phyloP scores from a whole-genome alignment of 2,329 filamentous ascomycete genomes.

The Sodiomyces alkalinus region DNA sequence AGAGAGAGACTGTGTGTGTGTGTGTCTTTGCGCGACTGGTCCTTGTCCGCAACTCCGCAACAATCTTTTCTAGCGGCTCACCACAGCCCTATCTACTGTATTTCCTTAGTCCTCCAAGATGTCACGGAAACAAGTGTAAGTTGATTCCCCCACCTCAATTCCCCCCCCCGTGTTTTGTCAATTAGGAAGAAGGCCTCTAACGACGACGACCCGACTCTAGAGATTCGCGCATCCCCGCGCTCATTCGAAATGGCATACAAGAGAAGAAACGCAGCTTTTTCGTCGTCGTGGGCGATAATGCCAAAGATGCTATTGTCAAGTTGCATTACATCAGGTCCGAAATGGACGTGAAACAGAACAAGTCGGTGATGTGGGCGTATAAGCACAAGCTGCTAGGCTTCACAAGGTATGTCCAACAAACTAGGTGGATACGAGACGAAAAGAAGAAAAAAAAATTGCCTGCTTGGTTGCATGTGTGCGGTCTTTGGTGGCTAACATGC shows the following conservation, averaged over 20 bases:
- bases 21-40: slow-evolving; percentile 3
- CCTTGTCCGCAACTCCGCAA: slow-evolving; percentile 4
- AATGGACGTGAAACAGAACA: slow-evolving; percentile 75
- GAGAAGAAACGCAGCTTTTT: slow-evolving; percentile 99
- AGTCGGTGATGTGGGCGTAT: slow-evolving; percentile 95
- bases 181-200: slow-evolving; percentile 1
- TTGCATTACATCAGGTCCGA: slow-evolving; percentile 83
- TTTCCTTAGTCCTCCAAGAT: slow-evolving; percentile 31
- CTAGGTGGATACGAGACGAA: no score
- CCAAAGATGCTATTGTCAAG: slow-evolving; percentile 90
- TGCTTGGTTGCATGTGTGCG: slow-evolving; percentile 1
- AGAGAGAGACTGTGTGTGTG: no score
- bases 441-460: not conserved
- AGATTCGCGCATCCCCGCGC: slow-evolving; percentile 77
- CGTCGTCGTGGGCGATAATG: slow-evolving; percentile 81
- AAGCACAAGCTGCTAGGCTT: slow-evolving; percentile 95
- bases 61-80: no score
- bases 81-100: no score
- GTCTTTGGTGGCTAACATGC: slow-evolving; percentile 1
- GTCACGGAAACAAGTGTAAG: slow-evolving; percentile 44
- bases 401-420: slow-evolving; percentile 46
- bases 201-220: slow-evolving; percentile 22
- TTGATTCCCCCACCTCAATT: no score
- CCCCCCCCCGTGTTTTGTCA: fast-evolving
- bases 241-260: slow-evolving; percentile 81